Evolutionary conservation across 192 early-diverging fungal species (phyloP).

Genomic region (Mortierella claussenii): DNA sequence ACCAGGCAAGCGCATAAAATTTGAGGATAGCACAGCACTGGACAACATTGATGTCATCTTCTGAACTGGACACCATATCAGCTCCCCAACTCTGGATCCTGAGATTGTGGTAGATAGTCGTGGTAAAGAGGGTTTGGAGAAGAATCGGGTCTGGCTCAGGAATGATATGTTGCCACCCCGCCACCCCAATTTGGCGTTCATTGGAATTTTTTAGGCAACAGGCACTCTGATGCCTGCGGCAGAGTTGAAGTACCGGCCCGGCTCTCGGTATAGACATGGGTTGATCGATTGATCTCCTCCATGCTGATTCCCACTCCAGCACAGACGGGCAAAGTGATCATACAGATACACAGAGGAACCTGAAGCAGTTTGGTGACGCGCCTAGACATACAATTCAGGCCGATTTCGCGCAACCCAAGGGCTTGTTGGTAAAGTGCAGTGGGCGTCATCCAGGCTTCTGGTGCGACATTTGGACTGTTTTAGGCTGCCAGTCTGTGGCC

Average conservation of each 20-base stretch:
- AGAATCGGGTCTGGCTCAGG: constrained; percentile 64
- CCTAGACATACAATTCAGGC: constrained; percentile 65
- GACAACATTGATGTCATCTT: constrained; percentile 66
- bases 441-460: constrained; percentile 59
- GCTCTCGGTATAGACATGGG: constrained; percentile 57
- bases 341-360: constrained; percentile 21
- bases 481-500: constrained; percentile 11
- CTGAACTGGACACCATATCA: constrained; percentile 71
- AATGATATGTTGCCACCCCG: constrained; percentile 65
- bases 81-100: constrained; percentile 60
- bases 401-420: constrained; percentile 57
- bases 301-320: constrained; percentile 11
- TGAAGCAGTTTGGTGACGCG: constrained; percentile 30
- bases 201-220: constrained; percentile 63
- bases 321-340: constrained; percentile 60
- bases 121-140: constrained; percentile 34
- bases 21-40: constrained; percentile 65
- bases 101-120: constrained; percentile 44
- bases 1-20: constrained; percentile 55
- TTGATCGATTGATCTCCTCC: constrained; percentile 15
- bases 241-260: constrained; percentile 67
- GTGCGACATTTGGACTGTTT: constrained; percentile 34
- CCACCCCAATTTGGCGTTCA: constrained; percentile 66
- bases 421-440: constrained; percentile 54
- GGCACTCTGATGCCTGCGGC: constrained; percentile 66